Conservation (phyloP, 257 asterid species). For the Paulownia fortunei region DNA sequence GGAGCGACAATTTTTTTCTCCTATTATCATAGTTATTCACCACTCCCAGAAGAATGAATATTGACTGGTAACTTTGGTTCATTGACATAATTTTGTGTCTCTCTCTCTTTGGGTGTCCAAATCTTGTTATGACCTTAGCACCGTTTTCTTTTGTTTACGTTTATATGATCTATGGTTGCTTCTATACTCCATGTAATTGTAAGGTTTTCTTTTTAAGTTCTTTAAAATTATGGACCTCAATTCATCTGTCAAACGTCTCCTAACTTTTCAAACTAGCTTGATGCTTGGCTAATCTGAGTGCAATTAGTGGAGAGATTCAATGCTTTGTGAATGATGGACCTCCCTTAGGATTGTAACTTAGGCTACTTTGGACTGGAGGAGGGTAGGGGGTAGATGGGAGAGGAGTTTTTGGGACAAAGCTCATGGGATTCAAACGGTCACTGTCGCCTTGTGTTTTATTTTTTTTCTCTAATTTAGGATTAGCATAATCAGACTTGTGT, state of each 20-base stretch:
- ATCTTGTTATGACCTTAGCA: background rate
- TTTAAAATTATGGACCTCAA: background rate
- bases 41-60: background rate
- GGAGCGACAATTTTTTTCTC: background rate
- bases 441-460: background rate
- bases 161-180: background rate
- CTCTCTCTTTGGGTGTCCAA: background rate
- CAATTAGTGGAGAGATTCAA: background rate
- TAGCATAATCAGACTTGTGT: background rate
- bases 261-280: background rate
- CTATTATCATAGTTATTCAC: background rate
- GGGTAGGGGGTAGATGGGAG: background rate
- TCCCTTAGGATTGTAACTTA: background rate
- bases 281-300: background rate
- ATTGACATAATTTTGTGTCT: background rate
- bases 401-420: background rate
- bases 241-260: background rate
- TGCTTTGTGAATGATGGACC: background rate
- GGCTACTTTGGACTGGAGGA: background rate
- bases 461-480: background rate
- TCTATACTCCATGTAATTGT: background rate
- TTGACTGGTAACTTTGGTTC: background rate
- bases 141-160: background rate
- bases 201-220: background rate
- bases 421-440: background rate